These are phyloP conservation scores for Jamesozyma lodderae DNA, from an alignment of 805 yeast genomes.

Conservation along the genomic window DNA sequence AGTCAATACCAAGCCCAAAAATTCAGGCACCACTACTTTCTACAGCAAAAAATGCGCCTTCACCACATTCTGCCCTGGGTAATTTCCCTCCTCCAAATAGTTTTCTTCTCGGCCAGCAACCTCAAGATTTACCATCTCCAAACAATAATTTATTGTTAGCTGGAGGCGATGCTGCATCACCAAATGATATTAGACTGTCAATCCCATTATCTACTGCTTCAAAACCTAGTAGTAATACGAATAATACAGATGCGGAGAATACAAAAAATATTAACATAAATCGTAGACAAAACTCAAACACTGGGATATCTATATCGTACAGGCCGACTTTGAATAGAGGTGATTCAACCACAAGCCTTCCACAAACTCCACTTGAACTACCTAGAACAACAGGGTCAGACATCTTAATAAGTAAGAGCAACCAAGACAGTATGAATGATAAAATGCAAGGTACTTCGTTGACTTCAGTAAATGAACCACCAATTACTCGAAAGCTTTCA, in stretches of 20 bases:
- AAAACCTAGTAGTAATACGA: not conserved
- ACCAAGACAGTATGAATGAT: too few species aligned
- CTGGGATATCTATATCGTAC: too few species aligned
- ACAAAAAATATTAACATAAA: not conserved
- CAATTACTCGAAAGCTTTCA: too few species aligned
- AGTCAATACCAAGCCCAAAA: constrained; percentile 15
- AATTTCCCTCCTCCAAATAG: not conserved
- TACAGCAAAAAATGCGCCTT: not conserved
- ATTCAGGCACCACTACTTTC: too few species aligned
- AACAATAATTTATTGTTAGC: not conserved
- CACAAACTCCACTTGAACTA: not conserved
- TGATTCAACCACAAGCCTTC: not conserved
- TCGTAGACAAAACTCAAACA: too few species aligned
- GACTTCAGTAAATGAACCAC: too few species aligned
- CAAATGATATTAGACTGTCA: not conserved
- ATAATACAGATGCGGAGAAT: not conserved
- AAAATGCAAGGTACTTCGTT: too few species aligned
- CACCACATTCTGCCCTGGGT: not conserved
- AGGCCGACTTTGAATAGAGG: not conserved
- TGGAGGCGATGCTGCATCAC: not conserved
- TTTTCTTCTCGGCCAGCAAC: not conserved
- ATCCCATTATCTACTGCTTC: not conserved
- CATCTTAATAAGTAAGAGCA: too few species aligned
- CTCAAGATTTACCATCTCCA: not conserved
- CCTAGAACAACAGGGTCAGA: not conserved